Evolutionary conservation across 2,329 filamentous ascomycete species (phyloP), one percentile per base, ranked within the genome.

Genomic region (Aspergillus udagawae): DNA sequence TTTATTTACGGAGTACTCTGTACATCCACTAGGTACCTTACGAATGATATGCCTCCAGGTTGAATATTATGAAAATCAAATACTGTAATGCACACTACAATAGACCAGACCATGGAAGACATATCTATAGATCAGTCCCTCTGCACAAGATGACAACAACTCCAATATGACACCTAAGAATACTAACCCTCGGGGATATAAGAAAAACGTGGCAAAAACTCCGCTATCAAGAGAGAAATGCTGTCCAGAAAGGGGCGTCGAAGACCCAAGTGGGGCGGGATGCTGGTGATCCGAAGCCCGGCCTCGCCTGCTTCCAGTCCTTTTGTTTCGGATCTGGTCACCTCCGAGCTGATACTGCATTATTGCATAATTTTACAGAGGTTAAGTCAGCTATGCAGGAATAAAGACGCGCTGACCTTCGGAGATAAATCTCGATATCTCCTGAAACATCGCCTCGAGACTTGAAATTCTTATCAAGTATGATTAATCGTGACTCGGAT

Each of bases 191-290:
- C 32, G 12, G 14, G 2, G 14, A 35, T 17, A 6, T 17, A 5
- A 17, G 3, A 17, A 17, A 17, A 35, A 35, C 32, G 32, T 35
- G 32, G 14, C 32, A 35, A 35, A 35, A 35, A 3, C 32, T 35
- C 32, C 32, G 12, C 32, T 35, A 35, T 6, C 32, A 35, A 17
- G 12, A 12, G 10, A 12, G 10, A 32, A 14, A 32, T 32, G 29
- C 12, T 14, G 29, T 25, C 42, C 44, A 21, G 12, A 47, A 47
- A 47, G 44, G 44, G 44, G 44, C 44, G n/a, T 47, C 23, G 28
- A 17, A 54, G 7, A 28, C 17, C 2, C 5, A 17, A 12, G 63
- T 60, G 63, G 61, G 61, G 59, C 63, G 63, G 63, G 52, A 62
- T 32, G 38, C 51, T 28, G 51, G 55, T 48, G 52, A 60, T 65